Base-by-base conservation (phyloP, 345 rosid species). In the Heritiera fomes region DNA sequence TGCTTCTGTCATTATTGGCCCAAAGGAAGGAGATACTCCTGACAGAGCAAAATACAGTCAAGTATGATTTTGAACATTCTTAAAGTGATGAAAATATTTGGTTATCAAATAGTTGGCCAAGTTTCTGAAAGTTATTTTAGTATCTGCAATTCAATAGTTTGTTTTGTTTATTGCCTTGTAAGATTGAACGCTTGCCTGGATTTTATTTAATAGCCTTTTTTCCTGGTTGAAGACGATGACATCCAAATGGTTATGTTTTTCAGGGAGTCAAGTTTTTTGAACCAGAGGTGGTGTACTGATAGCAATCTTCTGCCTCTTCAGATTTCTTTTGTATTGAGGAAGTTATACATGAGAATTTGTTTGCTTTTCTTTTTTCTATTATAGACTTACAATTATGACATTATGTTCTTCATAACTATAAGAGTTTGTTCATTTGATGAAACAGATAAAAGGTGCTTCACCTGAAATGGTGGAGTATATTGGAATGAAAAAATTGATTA, bases 241-340 rank as follows among this genome's bases (percentile, higher is more conserved):
- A 82, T 75, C 53, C 55, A 66, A 66, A 76, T 73, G 12, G 12
- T 79, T 78, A 17, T 75, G 60, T 81, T 71, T 32, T 75, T 77
- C 96, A 95, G 98, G 99, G 99, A 66, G 89, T 95, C 87, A 92
- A 91, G 86, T 95, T 95, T 89, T 93, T 95, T 80, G 99, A 93
- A 84, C 99, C 99, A 41, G 99, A 95, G 98, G 99, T 95, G 82
- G 55, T 41, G 30, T n/a, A 82, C 68, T 46, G 65, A 67, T 68
- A 68, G 28, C 53, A 73, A 20, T 79, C 83, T 47, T 80, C 23
- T 53, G 59, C 77, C 73, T 38, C 15, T 30, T 80, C 72, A 76
- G 79, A 75, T 78, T 77, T 71, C 64, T 71, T 65, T 73, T 61
- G 52, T 58, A 2, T 15, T 7, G 34, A 32, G 71, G 78, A 59